Evolutionary conservation across 805 yeast species (phyloP).

Genomic region (Brettanomyces naardenensis): DNA sequence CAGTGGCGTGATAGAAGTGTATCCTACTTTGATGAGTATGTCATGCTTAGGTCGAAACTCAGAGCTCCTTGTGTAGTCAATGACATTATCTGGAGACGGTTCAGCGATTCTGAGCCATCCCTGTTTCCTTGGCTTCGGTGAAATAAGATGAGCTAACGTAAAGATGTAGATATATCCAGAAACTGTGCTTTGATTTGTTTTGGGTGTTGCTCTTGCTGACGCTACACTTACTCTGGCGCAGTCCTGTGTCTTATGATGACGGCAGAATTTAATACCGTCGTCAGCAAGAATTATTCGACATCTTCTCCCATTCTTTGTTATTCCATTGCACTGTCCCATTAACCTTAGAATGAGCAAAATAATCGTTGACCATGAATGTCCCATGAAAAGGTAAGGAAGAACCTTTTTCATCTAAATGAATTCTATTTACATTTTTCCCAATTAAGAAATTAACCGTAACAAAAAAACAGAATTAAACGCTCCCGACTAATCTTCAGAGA

Average conservation of each 20-base stretch:
- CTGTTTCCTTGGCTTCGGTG: constrained; percentile 18
- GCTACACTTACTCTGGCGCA: not conserved
- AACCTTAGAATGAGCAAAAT: too few relatives aligned
- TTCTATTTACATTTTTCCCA: not conserved
- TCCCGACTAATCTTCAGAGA: too few relatives aligned
- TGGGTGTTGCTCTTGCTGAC: not conserved
- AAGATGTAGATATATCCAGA: constrained; percentile 43
- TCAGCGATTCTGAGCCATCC: constrained; percentile 32
- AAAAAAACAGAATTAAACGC: constrained; percentile 12
- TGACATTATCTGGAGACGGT: constrained; percentile 13
- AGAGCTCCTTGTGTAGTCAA: constrained; percentile 22
- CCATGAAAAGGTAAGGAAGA: too few relatives aligned
- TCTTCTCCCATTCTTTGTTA: constrained; percentile 31
- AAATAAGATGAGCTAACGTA: constrained; percentile 34
- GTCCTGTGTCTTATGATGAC: constrained; percentile 21
- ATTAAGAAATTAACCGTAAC: not conserved
- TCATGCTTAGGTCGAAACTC: constrained; percentile 30
- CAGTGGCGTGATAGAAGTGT: constrained; percentile 38
- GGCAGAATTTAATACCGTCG: constrained; percentile 22
- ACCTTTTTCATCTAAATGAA: too few relatives aligned
- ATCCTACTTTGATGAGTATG: constrained; percentile 44
- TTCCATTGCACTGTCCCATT: constrained; percentile 33
- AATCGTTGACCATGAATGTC: too few relatives aligned
- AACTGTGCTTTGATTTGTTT: not conserved
- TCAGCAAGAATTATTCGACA: constrained; percentile 27